A percentile compares a stretch with the other conserved stretches of the same genome.
phyloP scores from a whole-genome alignment of 169 alveolate species.

The Amoebophrya sp. region DNA sequence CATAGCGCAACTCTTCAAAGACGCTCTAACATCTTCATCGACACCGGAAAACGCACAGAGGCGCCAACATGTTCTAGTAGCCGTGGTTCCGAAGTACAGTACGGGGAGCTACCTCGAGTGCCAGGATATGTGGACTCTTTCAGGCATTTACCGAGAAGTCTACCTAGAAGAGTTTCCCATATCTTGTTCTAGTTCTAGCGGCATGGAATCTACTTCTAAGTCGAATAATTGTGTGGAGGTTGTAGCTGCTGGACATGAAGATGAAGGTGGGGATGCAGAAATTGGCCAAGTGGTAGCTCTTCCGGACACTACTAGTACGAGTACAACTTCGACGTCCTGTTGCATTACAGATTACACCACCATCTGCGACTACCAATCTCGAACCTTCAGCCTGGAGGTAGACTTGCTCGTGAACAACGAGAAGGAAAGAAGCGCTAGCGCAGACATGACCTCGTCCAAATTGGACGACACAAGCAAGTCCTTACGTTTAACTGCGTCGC shows the following conservation, averaged over 20 bases:
- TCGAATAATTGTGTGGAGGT: too few relatives aligned
- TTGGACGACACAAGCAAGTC: too few relatives aligned
- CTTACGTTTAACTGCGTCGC: too few relatives aligned
- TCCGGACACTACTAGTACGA: too few relatives aligned
- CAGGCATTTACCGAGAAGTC: neutral
- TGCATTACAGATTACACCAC: neutral
- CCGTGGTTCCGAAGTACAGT: neutral
- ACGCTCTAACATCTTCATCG: neutral
- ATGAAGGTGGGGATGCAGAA: too few relatives aligned
- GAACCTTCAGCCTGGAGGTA: neutral
- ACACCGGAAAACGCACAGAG: neutral
- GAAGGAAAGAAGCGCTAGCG: neutral
- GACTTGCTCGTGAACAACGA: neutral
- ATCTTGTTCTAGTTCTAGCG: too few relatives aligned
- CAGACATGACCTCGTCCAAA: neutral
- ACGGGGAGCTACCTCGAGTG: conserved; percentile 1
- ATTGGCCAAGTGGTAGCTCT: too few relatives aligned
- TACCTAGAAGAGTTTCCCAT: neutral
- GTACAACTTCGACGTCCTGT: neutral
- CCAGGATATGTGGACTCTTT: conserved; percentile 1
- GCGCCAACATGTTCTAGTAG: too few relatives aligned
- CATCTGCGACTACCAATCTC: neutral
- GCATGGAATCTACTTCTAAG: too few relatives aligned
- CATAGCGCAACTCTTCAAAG: too few relatives aligned
- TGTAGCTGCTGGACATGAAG: too few relatives aligned